Conservation (phyloP, 768 basidiomycete genomes). For the Boletellus ananiceps region DNA sequence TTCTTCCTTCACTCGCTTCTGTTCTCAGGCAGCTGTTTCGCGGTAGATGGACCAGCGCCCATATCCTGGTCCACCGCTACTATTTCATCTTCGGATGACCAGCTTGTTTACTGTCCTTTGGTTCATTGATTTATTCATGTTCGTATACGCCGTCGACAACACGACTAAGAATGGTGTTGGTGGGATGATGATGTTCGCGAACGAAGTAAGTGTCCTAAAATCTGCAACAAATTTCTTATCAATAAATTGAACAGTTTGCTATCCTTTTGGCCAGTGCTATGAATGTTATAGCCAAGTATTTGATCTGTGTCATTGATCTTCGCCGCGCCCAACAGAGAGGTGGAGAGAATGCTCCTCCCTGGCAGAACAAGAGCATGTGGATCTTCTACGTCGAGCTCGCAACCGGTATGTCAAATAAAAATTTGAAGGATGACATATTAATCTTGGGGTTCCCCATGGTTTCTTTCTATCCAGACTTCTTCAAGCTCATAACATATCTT, state of each 20-base stretch:
- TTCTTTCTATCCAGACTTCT: conserved; percentile 60
- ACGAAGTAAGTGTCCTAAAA: conserved; percentile 58
- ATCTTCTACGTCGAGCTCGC: conserved; percentile 90
- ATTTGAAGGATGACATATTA: too few relatives aligned
- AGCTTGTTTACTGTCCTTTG: conserved; percentile 72
- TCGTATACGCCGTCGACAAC: conserved; percentile 75
- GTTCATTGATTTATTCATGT: conserved; percentile 70
- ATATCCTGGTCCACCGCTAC: conserved; percentile 72
- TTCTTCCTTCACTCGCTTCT: neutral
- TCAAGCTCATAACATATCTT: conserved; percentile 89
- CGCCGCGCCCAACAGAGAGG: conserved; percentile 72
- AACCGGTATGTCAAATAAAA: conserved; percentile 57
- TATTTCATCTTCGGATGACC: conserved; percentile 85
- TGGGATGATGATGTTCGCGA: conserved; percentile 92
- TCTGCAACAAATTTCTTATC: conserved; percentile 6
- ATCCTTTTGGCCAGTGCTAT: conserved; percentile 79
- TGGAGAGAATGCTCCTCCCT: conserved; percentile 81
- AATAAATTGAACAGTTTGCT: conserved; percentile 59
- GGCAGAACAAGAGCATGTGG: conserved; percentile 99
- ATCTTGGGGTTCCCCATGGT: neutral
- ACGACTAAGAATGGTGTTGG: conserved; percentile 76
- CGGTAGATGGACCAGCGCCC: conserved; percentile 95
- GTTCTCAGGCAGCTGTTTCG: conserved; percentile 5
- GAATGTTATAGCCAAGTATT: conserved; percentile 78
- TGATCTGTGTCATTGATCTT: conserved; percentile 76